A percentile compares a stretch with the other conserved stretches of the same genome.
phyloP scores from a whole-genome alignment of 176 grass and related monocot genomes.

The Triticum timopheevii region DNA sequence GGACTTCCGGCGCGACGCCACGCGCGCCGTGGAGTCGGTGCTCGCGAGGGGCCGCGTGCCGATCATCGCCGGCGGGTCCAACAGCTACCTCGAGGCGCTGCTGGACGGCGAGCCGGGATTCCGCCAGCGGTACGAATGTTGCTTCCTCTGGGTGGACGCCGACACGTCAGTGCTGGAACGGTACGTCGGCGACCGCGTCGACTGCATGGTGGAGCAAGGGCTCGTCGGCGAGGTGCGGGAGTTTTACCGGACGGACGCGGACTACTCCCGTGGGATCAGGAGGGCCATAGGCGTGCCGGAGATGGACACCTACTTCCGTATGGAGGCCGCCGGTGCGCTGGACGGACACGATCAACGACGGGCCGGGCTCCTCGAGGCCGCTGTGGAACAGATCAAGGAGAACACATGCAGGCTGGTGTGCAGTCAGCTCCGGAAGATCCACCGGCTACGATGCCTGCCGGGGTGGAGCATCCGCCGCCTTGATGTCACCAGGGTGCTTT shows the following conservation, averaged over 20 bases:
- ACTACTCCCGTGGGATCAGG: slow-evolving; percentile 39
- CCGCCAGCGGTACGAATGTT: not conserved
- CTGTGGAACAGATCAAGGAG: slow-evolving; percentile 41
- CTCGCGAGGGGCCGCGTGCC: slow-evolving; percentile 5
- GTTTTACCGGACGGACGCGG: not conserved
- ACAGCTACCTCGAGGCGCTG: slow-evolving; percentile 16
- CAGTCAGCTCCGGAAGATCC: slow-evolving; percentile 54
- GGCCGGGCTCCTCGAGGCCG: slow-evolving; percentile 11
- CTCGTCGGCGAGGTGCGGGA: slow-evolving; percentile 9
- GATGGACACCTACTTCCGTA: slow-evolving; percentile 48
- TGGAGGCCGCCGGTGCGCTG: not conserved
- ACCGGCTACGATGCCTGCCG: not conserved
- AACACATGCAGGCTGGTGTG: slow-evolving; percentile 51
- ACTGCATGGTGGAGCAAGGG: slow-evolving; percentile 23
- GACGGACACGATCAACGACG: not conserved
- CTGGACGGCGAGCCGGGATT: not conserved
- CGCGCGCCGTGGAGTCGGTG: not conserved
- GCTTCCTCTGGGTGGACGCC: slow-evolving; percentile 31
- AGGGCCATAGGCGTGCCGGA: slow-evolving; percentile 49
- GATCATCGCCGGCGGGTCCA: slow-evolving; percentile 28
- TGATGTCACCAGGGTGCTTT: slow-evolving; percentile 41
- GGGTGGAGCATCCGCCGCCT: slow-evolving; percentile 45
- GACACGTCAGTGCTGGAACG: not conserved
- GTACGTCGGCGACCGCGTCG: slow-evolving; percentile 21
- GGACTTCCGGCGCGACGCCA: not conserved